Evolutionary conservation across 495 filamentous ascomycete species (phyloP).

Genomic region (Cladorrhinum samala): DNA sequence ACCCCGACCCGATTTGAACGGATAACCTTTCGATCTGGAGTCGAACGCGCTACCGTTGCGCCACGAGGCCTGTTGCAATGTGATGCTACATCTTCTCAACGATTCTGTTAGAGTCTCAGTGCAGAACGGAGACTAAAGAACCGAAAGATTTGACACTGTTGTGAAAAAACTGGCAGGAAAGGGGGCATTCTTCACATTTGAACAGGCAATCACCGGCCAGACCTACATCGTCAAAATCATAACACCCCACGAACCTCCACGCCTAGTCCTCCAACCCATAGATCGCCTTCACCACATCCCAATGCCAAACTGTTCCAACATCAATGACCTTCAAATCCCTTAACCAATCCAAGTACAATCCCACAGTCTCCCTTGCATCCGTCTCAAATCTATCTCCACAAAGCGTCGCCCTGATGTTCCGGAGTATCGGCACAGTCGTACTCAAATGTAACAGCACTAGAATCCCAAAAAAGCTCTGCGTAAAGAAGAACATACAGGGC

Average conservation of each 20-base stretch:
- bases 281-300: conserved; percentile 41
- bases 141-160: too few species aligned
- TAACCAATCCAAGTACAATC: conserved; percentile 50
- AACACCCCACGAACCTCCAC: not conserved
- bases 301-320: conserved; percentile 45
- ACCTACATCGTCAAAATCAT: not conserved
- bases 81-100: not conserved
- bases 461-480: conserved; percentile 51
- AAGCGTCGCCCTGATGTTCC: conserved; percentile 35
- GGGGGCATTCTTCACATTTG: too few species aligned
- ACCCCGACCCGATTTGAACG: not conserved
- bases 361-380: conserved; percentile 42
- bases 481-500: conserved; percentile 54
- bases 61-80: not conserved
- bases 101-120: too few species aligned
- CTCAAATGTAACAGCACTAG: conserved; percentile 50
- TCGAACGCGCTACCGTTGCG: not conserved
- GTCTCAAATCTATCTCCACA: conserved; percentile 42
- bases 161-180: too few species aligned
- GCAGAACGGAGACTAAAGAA: too few species aligned
- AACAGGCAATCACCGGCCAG: too few species aligned
- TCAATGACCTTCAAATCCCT: conserved; percentile 46
- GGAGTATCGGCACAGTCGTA: conserved; percentile 41
- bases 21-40: not conserved
- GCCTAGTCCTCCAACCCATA: conserved; percentile 31